A percentile compares a stretch with the other conserved stretches of the same genome.
Evolutionary conservation across 2,329 filamentous ascomycete genomes (phyloP).

Genomic region (Venturia aucupariae): DNA sequence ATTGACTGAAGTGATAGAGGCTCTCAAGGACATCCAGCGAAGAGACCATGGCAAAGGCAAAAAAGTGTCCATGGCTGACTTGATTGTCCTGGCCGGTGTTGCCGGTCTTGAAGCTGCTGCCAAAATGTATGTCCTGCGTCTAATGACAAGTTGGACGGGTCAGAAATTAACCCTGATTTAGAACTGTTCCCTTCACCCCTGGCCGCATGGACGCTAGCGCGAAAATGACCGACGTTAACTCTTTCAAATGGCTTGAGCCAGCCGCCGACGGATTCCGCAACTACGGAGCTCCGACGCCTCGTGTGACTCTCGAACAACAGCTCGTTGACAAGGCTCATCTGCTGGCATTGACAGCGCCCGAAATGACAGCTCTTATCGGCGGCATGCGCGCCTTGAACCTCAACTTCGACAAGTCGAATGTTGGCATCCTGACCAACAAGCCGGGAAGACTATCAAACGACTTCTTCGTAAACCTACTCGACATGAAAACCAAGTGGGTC

Average conservation of each 20-base stretch:
- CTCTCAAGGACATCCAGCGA: slow-evolving; percentile 55
- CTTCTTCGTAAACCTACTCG: slow-evolving; percentile 72
- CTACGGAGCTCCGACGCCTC: slow-evolving; percentile 54
- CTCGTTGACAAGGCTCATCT: slow-evolving; percentile 64
- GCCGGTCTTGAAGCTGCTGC: slow-evolving; percentile 66
- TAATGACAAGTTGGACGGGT: too few species aligned
- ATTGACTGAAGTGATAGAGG: slow-evolving; percentile 50
- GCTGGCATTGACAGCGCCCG: slow-evolving; percentile 59
- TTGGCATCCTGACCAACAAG: slow-evolving; percentile 59
- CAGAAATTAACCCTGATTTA: neutral
- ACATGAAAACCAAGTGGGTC: slow-evolving; percentile 57
- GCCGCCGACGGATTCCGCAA: slow-evolving; percentile 69
- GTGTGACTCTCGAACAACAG: slow-evolving; percentile 57
- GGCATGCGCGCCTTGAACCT: slow-evolving; percentile 60
- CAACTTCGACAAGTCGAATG: slow-evolving; percentile 60
- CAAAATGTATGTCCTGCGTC: slow-evolving; percentile 40
- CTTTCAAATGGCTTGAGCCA: slow-evolving; percentile 59
- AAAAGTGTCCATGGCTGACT: slow-evolving; percentile 66
- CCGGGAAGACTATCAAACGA: slow-evolving; percentile 66
- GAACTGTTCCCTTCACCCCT: slow-evolving; percentile 49
- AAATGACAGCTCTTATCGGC: slow-evolving; percentile 61
- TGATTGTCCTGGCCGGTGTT: slow-evolving; percentile 64
- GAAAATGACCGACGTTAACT: slow-evolving; percentile 59
- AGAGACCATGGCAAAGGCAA: slow-evolving; percentile 55
- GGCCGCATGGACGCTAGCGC: slow-evolving; percentile 63